Evolutionary conservation across 2,329 filamentous ascomycete genomes (phyloP), one percentile per base, ranked within the genome.

Genomic region (Aschersonia sp.): DNA sequence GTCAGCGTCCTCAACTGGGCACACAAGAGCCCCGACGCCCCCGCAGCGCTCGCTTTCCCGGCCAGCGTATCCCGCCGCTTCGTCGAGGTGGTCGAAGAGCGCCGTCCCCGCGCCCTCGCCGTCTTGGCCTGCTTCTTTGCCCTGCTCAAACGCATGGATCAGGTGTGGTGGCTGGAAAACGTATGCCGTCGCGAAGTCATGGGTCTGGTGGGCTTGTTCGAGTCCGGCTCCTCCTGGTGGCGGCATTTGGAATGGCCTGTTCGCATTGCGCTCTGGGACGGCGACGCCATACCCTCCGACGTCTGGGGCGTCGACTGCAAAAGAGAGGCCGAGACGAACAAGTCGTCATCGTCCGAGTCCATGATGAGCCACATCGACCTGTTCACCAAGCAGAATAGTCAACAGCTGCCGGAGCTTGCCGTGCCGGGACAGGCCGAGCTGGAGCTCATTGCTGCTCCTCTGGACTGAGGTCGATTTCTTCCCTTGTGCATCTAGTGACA

Each of bases 111-210:
- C 9, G 78, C 80, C 2, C 67, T 84, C 31, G 73, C 75, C 32
- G 78, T 83, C 38, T 69, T 84, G 1, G 80, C 79, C 5, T 80
- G 77, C 59, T 84, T 82, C 59, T 83, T 83, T 55, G 80, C 78
- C 31, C 65, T 83, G 40, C 66, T 85, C 44, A 80, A 80, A 56
- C 72, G 72, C 35, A 67, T 83, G 52, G 75, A 82, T 51, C 61
- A 69, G 12, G 66, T 80, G 12, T 87, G 83, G 83, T 87, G 83
- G 82, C 65, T 85, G 31, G 72, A 78, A 28, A 80, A 82, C 40
- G 80, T 84, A 56, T 75, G 80, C 5, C 72, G 74, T 12, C 73
- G 78, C 48, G 78, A 86, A 55, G 76, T 86, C 12, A 74, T 78
- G 58, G 80, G 81, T 28, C 71, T 84, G 30, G 71, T 78, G 28